Evolutionary conservation across 169 alveolate species (phyloP).

Genomic region (Plasmodium coatneyi): DNA sequence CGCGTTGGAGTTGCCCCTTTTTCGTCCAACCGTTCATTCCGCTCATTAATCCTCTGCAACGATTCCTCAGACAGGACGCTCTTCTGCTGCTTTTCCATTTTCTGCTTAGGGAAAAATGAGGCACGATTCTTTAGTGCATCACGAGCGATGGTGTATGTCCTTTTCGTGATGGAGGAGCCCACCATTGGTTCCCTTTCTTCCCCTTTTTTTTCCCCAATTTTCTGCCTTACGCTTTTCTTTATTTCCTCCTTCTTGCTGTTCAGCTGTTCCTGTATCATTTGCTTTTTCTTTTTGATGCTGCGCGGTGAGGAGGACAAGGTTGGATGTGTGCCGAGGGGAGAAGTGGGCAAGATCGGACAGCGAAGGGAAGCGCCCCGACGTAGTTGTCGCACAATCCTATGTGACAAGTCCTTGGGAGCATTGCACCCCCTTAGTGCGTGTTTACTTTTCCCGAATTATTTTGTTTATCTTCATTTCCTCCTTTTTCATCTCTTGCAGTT

Average conservation of each 20-base stretch:
- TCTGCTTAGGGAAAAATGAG: not conserved
- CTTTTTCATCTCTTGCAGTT: slow-evolving; percentile 27
- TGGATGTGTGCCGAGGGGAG: not conserved
- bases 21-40: slow-evolving; percentile 53
- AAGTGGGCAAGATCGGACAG: not conserved
- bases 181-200: not conserved
- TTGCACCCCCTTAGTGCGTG: not conserved
- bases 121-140: not conserved
- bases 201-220: slow-evolving; percentile 18
- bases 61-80: slow-evolving; percentile 62
- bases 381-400: not conserved
- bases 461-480: slow-evolving; percentile 58
- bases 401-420: not conserved
- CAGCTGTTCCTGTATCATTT: slow-evolving; percentile 46
- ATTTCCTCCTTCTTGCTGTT: slow-evolving; percentile 60
- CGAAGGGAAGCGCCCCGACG: not conserved
- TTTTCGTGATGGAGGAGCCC: not conserved
- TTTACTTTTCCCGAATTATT: slow-evolving; percentile 55
- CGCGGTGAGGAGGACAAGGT: not conserved
- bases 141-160: not conserved
- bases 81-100: slow-evolving; percentile 34
- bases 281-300: slow-evolving; percentile 49
- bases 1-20: not conserved
- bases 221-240: slow-evolving; percentile 42
- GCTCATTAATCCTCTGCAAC: slow-evolving; percentile 64